Base-by-base conservation (phyloP, 2,329 filamentous ascomycete species). In the Onygena corvina region DNA sequence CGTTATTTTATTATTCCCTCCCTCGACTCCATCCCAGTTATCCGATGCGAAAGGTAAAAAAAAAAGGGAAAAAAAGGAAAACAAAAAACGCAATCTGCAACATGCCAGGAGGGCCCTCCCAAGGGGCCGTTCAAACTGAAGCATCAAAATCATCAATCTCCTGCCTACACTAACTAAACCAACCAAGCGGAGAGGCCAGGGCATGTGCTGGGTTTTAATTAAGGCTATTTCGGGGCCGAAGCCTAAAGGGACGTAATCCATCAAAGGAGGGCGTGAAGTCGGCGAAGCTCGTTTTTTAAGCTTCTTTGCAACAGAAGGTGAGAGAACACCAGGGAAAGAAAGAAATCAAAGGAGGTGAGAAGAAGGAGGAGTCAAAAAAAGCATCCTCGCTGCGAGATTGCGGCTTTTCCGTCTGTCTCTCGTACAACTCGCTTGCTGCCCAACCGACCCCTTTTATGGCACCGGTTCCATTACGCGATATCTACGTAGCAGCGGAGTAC, bases 381-480 rank as follows among this genome's bases (percentile, higher is more conserved):
- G 20, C 20, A 27, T 6, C n/a, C 35, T 38, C 11, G 20, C 9
- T n/a, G 36, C 36, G 27, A 40, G 36, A 9, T 40, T 25, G 36
- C 36, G 36, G 36, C 36, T 40, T 40, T 40, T 23, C 36, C 36
- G 36, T 25, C 36, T 23, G 20, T 20, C n/a, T n/a, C n/a, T n/a
- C n/a, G n/a, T n/a, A n/a, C n/a, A n/a, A n/a, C 27, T 11, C 11
- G 20, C 5, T 40, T 40, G 36, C 36, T 40, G 36, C 36, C 36
- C 36, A 40, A 40, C 36, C 36, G 2, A n/a, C 35, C 21, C 36
- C 16, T n/a, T 23, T 12, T 20, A 40, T 11, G 36, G 20, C 20
- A n/a, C 27, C 36, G 36, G n/a, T 40, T 40, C 36, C 36, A 40
- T 40, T 40, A 40, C 36, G 36, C 36, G 36, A 40, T 40, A n/a